Base-by-base conservation (phyloP, 2,329 filamentous ascomycete genomes). In the Colletotrichum lentis region DNA sequence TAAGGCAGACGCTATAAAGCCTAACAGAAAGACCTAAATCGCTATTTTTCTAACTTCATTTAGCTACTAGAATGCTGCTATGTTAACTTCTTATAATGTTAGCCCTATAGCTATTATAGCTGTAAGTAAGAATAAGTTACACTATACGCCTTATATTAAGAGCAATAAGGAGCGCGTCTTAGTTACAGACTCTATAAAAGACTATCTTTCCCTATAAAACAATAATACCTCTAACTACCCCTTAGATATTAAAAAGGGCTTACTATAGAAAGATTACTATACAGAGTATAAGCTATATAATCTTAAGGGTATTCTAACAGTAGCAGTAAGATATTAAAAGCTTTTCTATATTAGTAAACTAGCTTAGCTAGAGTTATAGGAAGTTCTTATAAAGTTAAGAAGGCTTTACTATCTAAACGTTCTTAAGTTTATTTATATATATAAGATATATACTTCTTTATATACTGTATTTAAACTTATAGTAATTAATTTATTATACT, bases 271-370 rank as follows among this genome's bases (percentile, higher is more conserved):
- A 24, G 14, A 57, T n/a, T 57, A 57, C 54, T 8, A 24, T 7
- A n/a, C 3, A 12, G 39, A 57, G 46, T 57, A 20, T n/a, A 12
- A 57, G 35, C 39, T 57, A 57, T 11, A 57, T 22, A 6, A 57
- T 57, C 22, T 57, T 6, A 12, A 39, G 24, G 41, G 39, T 22
- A 57, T 16, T n/a, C 16, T 57, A 7, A 57, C 18, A 41, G 54
- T 57, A 35, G 54, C 20, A 8, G 54, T 57, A 16, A 57, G 54
- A 46, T 57, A n/a, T n/a, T n/a, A n/a, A n/a, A n/a, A n/a, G n/a
- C n/a, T n/a, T n/a, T n/a, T n/a, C 37, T 12, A 46, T 8, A 57
- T 57, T 5, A 57, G 41, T 20, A 20, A 41, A 35, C 22, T 57
- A 11, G 41, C 37, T 11, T 1, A 18, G 5, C n/a, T 22, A 18